phyloP scores from a whole-genome alignment of 192 early-diverging fungal genomes.

The Coemansia asiatica region DNA sequence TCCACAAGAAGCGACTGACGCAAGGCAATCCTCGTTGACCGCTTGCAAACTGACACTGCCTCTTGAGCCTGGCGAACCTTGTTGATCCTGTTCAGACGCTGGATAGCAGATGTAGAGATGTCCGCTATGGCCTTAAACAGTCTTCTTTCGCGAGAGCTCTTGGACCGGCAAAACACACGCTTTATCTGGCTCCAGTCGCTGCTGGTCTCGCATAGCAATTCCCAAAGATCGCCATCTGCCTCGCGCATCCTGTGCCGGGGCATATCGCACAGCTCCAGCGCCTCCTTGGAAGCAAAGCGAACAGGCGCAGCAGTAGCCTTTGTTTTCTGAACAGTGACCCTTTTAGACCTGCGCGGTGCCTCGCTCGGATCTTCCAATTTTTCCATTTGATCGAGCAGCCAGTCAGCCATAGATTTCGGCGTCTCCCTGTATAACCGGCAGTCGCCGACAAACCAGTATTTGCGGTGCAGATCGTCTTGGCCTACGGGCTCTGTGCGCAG shows the following conservation, averaged over 20 bases:
- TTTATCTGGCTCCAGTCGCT: conserved; percentile 21
- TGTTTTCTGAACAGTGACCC: background rate
- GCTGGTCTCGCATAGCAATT: conserved; percentile 23
- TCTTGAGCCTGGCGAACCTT: background rate
- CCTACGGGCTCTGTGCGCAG: conserved; percentile 21
- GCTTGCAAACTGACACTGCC: background rate
- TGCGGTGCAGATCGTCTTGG: conserved; percentile 16
- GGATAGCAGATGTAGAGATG: background rate
- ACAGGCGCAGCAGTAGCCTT: background rate
- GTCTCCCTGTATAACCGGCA: conserved; percentile 31
- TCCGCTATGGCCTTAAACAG: background rate
- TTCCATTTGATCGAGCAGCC: conserved; percentile 9
- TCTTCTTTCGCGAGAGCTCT: background rate
- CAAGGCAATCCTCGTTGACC: conserved; percentile 2
- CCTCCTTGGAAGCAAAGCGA: conserved; percentile 7
- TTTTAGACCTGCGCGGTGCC: background rate
- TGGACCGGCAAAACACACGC: conserved; percentile 9
- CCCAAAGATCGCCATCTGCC: conserved; percentile 39
- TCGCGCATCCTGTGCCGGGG: conserved; percentile 30
- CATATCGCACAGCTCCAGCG: conserved; percentile 17
- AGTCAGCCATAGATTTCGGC: conserved; percentile 15
- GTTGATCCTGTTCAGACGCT: background rate
- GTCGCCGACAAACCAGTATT: conserved; percentile 35
- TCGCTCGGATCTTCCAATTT: background rate
- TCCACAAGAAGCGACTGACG: conserved; percentile 4